Evolutionary conservation across 768 basidiomycete genomes (phyloP), one percentile per base, ranked within the genome.

Genomic region (Pholiota conissans): DNA sequence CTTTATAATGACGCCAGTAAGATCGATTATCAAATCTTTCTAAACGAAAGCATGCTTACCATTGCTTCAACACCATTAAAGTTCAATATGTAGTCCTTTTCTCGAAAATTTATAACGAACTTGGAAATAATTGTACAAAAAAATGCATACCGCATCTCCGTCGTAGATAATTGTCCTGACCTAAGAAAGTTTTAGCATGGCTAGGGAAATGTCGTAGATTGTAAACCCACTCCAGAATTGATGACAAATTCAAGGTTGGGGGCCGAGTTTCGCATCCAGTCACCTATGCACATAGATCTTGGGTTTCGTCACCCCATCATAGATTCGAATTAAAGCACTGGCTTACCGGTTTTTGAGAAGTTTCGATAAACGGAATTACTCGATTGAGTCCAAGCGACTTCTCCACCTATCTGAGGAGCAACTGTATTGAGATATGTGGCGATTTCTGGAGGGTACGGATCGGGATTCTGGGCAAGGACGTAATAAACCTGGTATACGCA

Each of bases 1-100:
- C 80, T 80, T 55, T n/a, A n/a, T 28, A 0, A 30, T 26, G 29
- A 13, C 26, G 16, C 49, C 49, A n/a, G 49, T 1, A 30, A 46
- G 14, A 46, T 8, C 10, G 35, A 37, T 13, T 54, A 22, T 26
- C n/a, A n/a, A n/a, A n/a, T 26, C 5, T 8, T 26, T 47, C 10
- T 10, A 24, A 29, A 30, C 40, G 7, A 28, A 40, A 16, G 16
- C 13, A 18, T 24, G 24, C 42, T 37, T 59, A 84, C 82, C 83
- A 85, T 82, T 2, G 78, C 76, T 69, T 85, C 84, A 16, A 85
- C 76, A 11, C 85, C 84, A 30, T 75, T 65, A 61, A 72, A 84
- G 65, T 85, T 86, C 54, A 79, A 64, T 58, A 83, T 81, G 63
- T 76, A 82, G 63, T 84, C 82, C 81, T 74, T 34, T 9, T 32